Conservation (phyloP, 371 early-diverging fungal genomes). For the Zopfochytrium polystomum region DNA sequence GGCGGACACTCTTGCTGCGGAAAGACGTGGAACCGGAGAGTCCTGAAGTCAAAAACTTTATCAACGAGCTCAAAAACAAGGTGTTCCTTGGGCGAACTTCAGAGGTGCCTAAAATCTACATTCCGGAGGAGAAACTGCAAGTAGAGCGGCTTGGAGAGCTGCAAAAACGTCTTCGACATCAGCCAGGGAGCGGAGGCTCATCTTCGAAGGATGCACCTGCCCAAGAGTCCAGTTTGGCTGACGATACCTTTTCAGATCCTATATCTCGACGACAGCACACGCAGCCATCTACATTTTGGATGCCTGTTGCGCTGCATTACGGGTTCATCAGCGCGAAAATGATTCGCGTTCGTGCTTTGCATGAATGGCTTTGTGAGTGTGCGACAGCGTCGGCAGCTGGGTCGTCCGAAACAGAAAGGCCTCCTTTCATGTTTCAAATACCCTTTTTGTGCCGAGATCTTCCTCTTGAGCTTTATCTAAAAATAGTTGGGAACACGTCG, state of each 20-base stretch:
- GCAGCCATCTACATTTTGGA: neutral
- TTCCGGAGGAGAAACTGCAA: conserved; percentile 8
- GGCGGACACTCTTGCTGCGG: conserved; percentile 26
- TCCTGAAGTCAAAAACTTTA: conserved; percentile 20
- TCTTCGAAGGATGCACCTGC: too few species aligned
- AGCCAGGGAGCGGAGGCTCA: too few species aligned
- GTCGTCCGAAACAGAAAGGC: neutral
- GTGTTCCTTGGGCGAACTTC: neutral
- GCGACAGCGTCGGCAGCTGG: neutral
- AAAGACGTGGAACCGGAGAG: conserved; percentile 10
- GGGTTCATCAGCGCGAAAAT: conserved; percentile 49
- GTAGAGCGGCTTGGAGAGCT: conserved; percentile 21
- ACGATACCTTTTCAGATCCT: too few species aligned
- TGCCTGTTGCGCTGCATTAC: conserved; percentile 36
- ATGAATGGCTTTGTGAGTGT: conserved; percentile 37
- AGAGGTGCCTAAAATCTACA: neutral
- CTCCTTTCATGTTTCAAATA: conserved; percentile 18
- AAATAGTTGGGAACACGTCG: conserved; percentile 25
- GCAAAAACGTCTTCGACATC: conserved; percentile 3
- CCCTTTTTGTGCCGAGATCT: conserved; percentile 16
- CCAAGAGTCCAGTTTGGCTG: too few species aligned
- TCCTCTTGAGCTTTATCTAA: conserved; percentile 40
- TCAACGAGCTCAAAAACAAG: neutral
- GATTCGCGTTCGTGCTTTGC: conserved; percentile 42
- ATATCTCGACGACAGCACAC: too few species aligned